Conservation (phyloP, 176 grass and related monocot genomes). For the Musa schizocarpa region DNA sequence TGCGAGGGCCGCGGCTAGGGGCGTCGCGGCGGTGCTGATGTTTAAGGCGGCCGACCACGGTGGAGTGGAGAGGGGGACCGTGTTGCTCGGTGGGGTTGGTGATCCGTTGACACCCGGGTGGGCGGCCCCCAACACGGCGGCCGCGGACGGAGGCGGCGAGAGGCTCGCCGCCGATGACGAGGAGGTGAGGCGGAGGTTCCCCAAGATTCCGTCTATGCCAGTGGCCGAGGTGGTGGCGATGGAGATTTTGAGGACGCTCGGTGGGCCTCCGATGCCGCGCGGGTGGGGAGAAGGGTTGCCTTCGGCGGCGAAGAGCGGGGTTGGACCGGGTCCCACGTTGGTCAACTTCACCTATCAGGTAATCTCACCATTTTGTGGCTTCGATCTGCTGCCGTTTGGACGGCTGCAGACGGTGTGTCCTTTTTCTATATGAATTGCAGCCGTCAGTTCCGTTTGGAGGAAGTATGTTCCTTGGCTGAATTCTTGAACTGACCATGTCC, state of each 20-base stretch:
- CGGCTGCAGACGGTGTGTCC: neutral
- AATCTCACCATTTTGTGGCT: neutral
- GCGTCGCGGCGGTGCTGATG: slow-evolving; percentile 61
- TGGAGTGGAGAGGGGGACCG: slow-evolving; percentile 74
- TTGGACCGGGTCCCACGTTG: slow-evolving; percentile 55
- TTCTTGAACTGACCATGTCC: neutral
- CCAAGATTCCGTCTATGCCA: slow-evolving; percentile 74
- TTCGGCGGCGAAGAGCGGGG: slow-evolving; percentile 12
- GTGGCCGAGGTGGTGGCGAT: slow-evolving; percentile 40
- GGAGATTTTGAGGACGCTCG: slow-evolving; percentile 46
- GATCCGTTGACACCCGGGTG: slow-evolving; percentile 85
- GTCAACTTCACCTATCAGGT: slow-evolving; percentile 90
- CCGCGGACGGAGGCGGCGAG: slow-evolving; percentile 12
- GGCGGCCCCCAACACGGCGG: slow-evolving; percentile 28
- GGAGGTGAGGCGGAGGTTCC: slow-evolving; percentile 53
- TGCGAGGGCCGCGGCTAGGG: slow-evolving; percentile 45
- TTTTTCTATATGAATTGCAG: neutral
- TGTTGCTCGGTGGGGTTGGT: slow-evolving; percentile 55
- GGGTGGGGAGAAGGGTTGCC: slow-evolving; percentile 31
- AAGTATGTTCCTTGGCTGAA: neutral
- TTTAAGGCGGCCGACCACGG: slow-evolving; percentile 38
- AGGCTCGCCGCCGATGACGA: slow-evolving; percentile 38
- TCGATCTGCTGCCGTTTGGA: neutral
- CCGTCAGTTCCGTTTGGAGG: slow-evolving; percentile 1
- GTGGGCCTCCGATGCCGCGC: slow-evolving; percentile 36